A percentile compares a stretch with the other conserved stretches of the same genome.
phyloP scores from a whole-genome alignment of 164 flowering plant genomes.

The Vitis rupestris region DNA sequence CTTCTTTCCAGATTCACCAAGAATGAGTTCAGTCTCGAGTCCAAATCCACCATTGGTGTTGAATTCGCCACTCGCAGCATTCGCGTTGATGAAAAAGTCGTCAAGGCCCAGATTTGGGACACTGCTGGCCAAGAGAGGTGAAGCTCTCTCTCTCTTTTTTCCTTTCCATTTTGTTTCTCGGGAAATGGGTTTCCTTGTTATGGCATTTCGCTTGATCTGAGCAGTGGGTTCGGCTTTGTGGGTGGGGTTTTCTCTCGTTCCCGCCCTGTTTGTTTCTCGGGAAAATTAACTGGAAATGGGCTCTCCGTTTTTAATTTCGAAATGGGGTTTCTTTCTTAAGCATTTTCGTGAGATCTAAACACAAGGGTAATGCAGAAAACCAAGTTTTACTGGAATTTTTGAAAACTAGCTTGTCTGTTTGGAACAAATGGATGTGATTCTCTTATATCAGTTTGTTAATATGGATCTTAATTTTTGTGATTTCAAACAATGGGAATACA shows the following conservation, averaged over 20 bases:
- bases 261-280: no score
- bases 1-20: slow-evolving; percentile 42
- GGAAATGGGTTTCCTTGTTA: not conserved
- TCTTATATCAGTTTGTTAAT: no score
- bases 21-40: slow-evolving; percentile 49
- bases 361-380: no score
- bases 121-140: slow-evolving; percentile 59
- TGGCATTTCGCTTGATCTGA: not conserved
- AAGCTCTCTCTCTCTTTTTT: not conserved
- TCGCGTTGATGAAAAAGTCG: slow-evolving; percentile 48
- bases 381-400: no score
- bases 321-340: no score
- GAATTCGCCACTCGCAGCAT: slow-evolving; percentile 57
- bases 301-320: no score
- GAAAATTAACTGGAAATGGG: no score
- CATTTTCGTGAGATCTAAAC: no score
- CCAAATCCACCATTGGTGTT: slow-evolving; percentile 54
- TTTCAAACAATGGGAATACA: no score
- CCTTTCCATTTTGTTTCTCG: not conserved
- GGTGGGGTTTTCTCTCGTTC: not conserved
- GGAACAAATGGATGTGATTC: no score
- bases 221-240: not conserved
- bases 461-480: no score
- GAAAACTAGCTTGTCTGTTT: no score
- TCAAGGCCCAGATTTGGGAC: slow-evolving; percentile 66